Conservation (phyloP, 2,329 filamentous ascomycete species). For the Trichophyton simii region DNA sequence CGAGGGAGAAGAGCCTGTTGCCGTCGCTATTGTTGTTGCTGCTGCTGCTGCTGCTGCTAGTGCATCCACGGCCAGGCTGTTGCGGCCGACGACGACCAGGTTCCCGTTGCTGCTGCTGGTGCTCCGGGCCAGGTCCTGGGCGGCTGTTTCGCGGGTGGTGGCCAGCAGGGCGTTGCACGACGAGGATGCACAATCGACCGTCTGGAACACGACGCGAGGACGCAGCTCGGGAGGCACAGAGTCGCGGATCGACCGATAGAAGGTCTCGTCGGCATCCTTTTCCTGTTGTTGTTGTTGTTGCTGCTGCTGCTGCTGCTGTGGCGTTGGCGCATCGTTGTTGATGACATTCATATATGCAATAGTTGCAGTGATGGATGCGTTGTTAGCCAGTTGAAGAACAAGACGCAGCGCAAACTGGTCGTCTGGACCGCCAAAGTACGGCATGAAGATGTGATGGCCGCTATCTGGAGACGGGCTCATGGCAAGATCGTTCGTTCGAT, state of each 20-base stretch:
- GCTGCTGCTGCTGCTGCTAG: background rate
- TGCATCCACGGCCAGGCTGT: constrained; percentile 11
- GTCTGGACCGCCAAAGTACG: constrained; percentile 74
- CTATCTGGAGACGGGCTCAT: constrained; percentile 51
- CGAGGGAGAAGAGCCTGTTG: too few species aligned
- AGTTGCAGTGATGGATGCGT: constrained; percentile 64
- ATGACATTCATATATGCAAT: constrained; percentile 49
- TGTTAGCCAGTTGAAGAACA: constrained; percentile 71
- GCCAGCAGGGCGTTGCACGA: constrained; percentile 27
- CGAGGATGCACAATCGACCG: constrained; percentile 8
- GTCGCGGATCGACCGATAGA: constrained; percentile 46
- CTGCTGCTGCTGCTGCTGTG: constrained; percentile 4
- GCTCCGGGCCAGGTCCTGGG: constrained; percentile 47
- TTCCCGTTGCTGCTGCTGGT: constrained; percentile 60
- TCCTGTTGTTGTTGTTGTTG: constrained; percentile 7
- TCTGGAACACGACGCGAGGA: constrained; percentile 45
- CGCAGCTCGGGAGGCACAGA: constrained; percentile 42
- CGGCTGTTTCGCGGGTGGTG: constrained; percentile 41
- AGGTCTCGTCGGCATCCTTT: constrained; percentile 37
- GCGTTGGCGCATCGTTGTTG: constrained; percentile 4
- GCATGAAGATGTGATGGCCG: constrained; percentile 72
- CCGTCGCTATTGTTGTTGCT: background rate
- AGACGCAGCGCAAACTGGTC: constrained; percentile 68
- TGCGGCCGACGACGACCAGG: constrained; percentile 46
- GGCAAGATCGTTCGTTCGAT: constrained; percentile 46